Evolutionary conservation across 2,329 filamentous ascomycete genomes (phyloP), one percentile per base, ranked within the genome.

Genomic region (Lecanicillium sp.): DNA sequence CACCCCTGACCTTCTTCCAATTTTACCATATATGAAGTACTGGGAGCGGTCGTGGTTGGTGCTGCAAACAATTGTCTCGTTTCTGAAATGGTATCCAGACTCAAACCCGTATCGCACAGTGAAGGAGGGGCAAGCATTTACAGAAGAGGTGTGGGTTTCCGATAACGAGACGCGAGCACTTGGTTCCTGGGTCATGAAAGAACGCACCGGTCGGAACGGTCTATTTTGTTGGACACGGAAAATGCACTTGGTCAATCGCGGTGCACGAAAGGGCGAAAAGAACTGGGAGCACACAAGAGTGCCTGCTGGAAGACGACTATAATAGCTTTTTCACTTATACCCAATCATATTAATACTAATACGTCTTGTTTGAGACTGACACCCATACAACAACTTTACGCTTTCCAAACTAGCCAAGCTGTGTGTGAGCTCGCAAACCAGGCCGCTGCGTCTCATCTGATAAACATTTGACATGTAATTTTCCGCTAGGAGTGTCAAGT

Each of bases 11-110:
- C 75, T 77, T 0, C 65, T 83, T 8, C 60, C 61, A 1, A 80
- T 75, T 72, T 64, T 86, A 3, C 60, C 66, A 3, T 58, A 78
- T 19, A 72, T 74, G 5, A 73, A 75, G 42, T 73, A 78, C 11
- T 80, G 83, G 49, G 83, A 88, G 56, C 64, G 75, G 5, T 63
- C 87, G 0, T 79, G 83, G 44, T 64, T 68, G 0, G 56, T 73
- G 4, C 65, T 75, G 3, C 80, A 86, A 49, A 61, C 65, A 19
- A 53, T 85, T 14, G 55, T 78, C 12, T 81, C 74, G 37, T 63
- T 64, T 43, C 49, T 78, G 4, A 68, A 71, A 5, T 64, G 69
- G 5, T 60, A 83, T 38, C 81, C 80, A 2, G 65, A 65, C 22
- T 64, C 62, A 41, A 84, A 85, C 48, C 70, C 74, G 9, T 70